A percentile compares a stretch with the other conserved stretches of the same genome.
These are phyloP conservation scores for Amanita subjunquillea DNA, from an alignment of 768 basidiomycete genomes.

Conservation along the genomic window DNA sequence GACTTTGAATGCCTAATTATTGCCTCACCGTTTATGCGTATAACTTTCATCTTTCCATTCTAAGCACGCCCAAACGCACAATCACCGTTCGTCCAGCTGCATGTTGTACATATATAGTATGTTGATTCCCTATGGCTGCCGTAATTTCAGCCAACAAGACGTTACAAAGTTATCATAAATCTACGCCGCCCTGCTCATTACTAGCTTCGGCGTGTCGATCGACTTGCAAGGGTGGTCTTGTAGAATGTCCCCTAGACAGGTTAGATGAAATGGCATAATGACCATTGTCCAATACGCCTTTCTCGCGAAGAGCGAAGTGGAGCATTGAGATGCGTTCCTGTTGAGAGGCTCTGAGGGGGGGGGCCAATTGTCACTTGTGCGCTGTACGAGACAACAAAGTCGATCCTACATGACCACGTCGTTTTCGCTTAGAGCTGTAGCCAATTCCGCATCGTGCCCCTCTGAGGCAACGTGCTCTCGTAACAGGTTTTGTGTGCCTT, in stretches of 20 bases:
- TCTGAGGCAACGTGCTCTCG: slow-evolving; percentile 29
- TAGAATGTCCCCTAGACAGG: neutral
- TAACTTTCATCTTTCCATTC: neutral
- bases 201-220: neutral
- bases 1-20: neutral
- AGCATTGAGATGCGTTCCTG: slow-evolving; percentile 67
- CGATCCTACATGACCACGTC: slow-evolving; percentile 52
- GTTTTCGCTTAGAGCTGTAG: slow-evolving; percentile 61
- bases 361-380: neutral
- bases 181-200: neutral
- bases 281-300: slow-evolving; percentile 37
- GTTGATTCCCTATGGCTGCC: neutral
- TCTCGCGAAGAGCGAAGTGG: slow-evolving; percentile 51
- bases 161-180: neutral
- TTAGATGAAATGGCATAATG: slow-evolving; percentile 32
- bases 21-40: neutral
- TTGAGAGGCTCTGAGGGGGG: slow-evolving; percentile 53
- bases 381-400: neutral
- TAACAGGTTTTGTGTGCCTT: slow-evolving; percentile 50
- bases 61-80: neutral
- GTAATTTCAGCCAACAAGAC: neutral
- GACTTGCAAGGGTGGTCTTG: neutral
- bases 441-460: slow-evolving; percentile 32
- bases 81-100: neutral
- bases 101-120: neutral